Percentiles rank a stretch among this genome's conserved stretches.
Evolutionary conservation across 257 asterid species (phyloP).

Genomic region (Salvia miltiorrhiza): DNA sequence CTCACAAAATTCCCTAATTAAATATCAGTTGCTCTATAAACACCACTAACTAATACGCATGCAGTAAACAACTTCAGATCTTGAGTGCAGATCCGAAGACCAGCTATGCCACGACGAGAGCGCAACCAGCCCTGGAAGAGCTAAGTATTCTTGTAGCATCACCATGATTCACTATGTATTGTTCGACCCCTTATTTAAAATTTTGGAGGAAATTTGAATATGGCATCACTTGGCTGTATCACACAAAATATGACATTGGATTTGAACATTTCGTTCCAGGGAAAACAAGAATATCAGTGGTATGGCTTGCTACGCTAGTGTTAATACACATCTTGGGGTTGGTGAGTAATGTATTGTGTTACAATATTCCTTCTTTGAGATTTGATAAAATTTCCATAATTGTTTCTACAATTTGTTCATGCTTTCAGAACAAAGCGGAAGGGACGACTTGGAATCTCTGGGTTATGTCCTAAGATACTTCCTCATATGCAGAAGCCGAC

Average conservation of each 20-base stretch:
- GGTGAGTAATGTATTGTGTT: slow-evolving; percentile 48
- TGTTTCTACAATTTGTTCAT: slow-evolving; percentile 11
- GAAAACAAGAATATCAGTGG: slow-evolving; percentile 96
- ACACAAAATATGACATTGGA: too few species aligned
- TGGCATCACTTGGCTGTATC: too few species aligned
- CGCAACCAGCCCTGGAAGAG: not conserved
- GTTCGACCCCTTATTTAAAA: not conserved
- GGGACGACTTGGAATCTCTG: slow-evolving; percentile 97
- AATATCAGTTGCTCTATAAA: too few species aligned
- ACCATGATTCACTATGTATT: not conserved
- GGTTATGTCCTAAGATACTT: slow-evolving; percentile 97
- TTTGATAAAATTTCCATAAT: not conserved
- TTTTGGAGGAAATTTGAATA: not conserved
- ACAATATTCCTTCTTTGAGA: not conserved
- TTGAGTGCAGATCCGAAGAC: too few species aligned
- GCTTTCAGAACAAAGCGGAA: slow-evolving; percentile 88
- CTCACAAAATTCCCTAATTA: too few species aligned
- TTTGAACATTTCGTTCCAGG: slow-evolving; percentile 47
- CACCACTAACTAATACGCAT: too few species aligned
- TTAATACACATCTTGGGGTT: slow-evolving; percentile 88
- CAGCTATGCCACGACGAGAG: too few species aligned
- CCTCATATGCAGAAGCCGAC: slow-evolving; percentile 97
- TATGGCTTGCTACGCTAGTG: slow-evolving; percentile 95
- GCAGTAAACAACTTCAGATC: too few species aligned
- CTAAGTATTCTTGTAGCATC: not conserved